Base-by-base conservation (phyloP, 176 grass and related monocot species). In the Olyra latifolia region DNA sequence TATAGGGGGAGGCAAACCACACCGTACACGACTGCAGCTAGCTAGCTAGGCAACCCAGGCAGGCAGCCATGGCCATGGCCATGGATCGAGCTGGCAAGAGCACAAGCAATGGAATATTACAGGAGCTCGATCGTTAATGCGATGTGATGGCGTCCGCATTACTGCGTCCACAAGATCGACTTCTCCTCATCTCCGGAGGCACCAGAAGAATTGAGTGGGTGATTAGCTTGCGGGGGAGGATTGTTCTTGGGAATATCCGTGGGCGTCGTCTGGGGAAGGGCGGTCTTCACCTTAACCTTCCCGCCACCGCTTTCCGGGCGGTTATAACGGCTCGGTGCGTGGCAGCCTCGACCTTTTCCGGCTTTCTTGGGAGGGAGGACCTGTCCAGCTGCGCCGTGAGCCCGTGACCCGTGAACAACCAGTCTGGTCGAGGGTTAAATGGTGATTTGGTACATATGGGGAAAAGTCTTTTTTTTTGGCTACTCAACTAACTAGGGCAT, bases 81-180 rank as follows among this genome's bases (percentile, higher is more conserved):
- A 76, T 20, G 39, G 42, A 72, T 62, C 35, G 49, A 45, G 76
- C 25, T 22, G 61, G 42, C 49, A 54, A 71, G 35, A 44, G 75
- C 63, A 82, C 22, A 85, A 40, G 46, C 48, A 55, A 74, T 74
- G 65, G 87, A 75, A 81, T 69, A 65, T 85, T 71, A 62, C 53
- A 39, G 55, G 23, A 40, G 19, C 17, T 29, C 43, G 25, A 28
- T 15, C 11, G 32, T 75, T 78, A 78, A 78, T 78, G 76, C 76
- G 76, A 5, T 15, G 43, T 65, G 76, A 78, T 52, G 44, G 29
- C 60, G 29, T 25, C 76, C 30, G 45, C 76, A 78, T 52, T 78
- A 47, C 13, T 1, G 61, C 61, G 53, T 74, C 71, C 70, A 59
- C 78, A 9, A 29, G 70, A 72, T 29, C 80, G 24, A 44, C 4